Conservation (phyloP, 768 basidiomycete genomes). For the Clitopilus passeckerianus region DNA sequence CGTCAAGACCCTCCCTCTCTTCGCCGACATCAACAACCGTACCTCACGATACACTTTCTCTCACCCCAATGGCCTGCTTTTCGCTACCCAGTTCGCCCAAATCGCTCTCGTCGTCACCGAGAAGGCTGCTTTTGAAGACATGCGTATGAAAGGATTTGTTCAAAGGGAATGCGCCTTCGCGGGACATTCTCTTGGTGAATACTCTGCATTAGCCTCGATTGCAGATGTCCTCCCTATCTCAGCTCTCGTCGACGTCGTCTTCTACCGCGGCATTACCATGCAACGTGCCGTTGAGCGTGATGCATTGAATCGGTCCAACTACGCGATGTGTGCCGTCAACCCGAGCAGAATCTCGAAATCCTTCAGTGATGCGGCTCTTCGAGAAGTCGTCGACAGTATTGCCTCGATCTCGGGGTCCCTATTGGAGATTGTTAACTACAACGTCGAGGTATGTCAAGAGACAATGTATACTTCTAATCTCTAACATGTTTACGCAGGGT, state of each 20-base stretch:
- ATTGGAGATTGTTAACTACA: conserved; percentile 98
- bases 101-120: conserved; percentile 98
- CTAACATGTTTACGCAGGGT: conserved; percentile 45
- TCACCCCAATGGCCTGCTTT: conserved; percentile 91
- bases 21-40: conserved; percentile 91
- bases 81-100: conserved; percentile 98
- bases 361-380: conserved; percentile 92
- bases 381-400: conserved; percentile 94
- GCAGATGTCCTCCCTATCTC: conserved; percentile 96
- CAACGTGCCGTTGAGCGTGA: conserved; percentile 98
- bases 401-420: conserved; percentile 70
- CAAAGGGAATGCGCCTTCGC: conserved; percentile 92
- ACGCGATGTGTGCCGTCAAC: conserved; percentile 99
- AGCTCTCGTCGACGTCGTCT: conserved; percentile 94
- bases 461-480: not conserved
- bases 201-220: conserved; percentile 96
- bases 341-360: conserved; percentile 91
- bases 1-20: conserved; percentile 93
- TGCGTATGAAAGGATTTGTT: conserved; percentile 94
- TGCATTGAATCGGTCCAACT: conserved; percentile 86
- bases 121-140: conserved; percentile 97
- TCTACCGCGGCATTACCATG: conserved; percentile 99
- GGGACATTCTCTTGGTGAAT: conserved; percentile 97
- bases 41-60: conserved; percentile 98
- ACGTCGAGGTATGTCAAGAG: conserved; percentile 63